Base-by-base conservation (phyloP, 179 eudicot genomes). In the Sideroxylon spinosum region DNA sequence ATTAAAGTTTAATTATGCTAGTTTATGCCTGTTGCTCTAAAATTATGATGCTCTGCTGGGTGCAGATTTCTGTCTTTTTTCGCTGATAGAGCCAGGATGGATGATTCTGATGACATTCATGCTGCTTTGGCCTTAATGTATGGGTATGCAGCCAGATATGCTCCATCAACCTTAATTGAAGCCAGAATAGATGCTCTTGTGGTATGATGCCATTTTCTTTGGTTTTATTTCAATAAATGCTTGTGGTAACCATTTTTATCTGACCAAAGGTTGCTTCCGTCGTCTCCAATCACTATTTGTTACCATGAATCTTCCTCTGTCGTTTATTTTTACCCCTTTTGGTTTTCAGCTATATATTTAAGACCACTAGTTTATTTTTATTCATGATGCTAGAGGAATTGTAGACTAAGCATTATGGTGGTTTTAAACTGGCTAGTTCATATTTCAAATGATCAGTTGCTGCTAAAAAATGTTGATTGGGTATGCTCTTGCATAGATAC, bases 81-180 rank as follows among this genome's bases (percentile, higher is more conserved):
- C 86, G 87, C 90, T 76, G 98, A 93, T 84, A 84, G 81, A 88
- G 86, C 85, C 79, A 89, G 82, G 85, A 86, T 86, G 89, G 97
- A 93, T 79, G 98, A 92, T 83, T 93, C 98, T 69, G 99, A 95
- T 82, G 98, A 95, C 80, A 87, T 95, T 78, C 98, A 95, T 87
- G 99, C 99, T 81, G 94, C 98, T 76, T 86, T 95, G 87, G 99
- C 99, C 69, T 87, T 95, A 62, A 95, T 95, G 99, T 95, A 95
- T 68, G 99, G 99, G 70, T 95, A 95, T 93, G 99, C 99, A 9
- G 99, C 99, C 76, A 93, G 90, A 87, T 95, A 95, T 88, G 98
- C 99, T 49, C 99, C 99, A 52, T 93, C 98, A 68, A 89, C 88
- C 75, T 96, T 93, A 46, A 95, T 95, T 81, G 99, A 95, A 89